Conservation (phyloP, 306 rosid species). For the Cucurbita ficifolia region DNA sequence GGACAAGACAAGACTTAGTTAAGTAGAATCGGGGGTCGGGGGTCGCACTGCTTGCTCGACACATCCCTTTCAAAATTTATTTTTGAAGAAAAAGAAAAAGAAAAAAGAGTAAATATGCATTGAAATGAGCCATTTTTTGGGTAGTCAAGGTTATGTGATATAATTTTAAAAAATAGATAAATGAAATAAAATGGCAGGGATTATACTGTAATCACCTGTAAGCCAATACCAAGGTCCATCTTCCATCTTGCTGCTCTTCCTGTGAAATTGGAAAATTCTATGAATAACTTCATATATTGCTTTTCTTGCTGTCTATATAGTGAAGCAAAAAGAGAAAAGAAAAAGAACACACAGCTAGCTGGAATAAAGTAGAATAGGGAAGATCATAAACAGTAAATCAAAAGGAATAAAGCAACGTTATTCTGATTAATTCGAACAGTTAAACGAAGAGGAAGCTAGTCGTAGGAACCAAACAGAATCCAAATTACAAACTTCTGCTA, state of each 20-base stretch:
- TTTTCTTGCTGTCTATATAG: background rate
- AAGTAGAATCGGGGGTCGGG: too few species aligned
- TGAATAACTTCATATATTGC: background rate
- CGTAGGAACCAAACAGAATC: background rate
- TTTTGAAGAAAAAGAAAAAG: too few species aligned
- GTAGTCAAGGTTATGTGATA: background rate
- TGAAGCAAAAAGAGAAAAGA: background rate
- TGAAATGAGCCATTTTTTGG: background rate
- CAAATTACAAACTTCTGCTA: background rate
- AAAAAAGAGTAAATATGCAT: background rate
- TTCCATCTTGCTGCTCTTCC: background rate
- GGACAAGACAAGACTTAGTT: too few species aligned
- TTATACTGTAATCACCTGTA: background rate
- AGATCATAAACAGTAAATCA: slow-evolving; percentile 6
- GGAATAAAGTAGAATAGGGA: background rate
- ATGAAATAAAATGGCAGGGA: background rate
- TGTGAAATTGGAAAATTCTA: background rate
- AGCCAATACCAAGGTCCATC: slow-evolving; percentile 8
- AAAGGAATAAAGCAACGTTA: background rate
- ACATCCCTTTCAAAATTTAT: background rate
- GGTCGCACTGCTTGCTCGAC: too few species aligned
- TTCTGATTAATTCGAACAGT: background rate
- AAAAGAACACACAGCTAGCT: background rate
- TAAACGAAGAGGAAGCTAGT: background rate
- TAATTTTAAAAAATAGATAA: background rate